Conservation (phyloP, 148 eudicot species). For the Diospyros lotus region DNA sequence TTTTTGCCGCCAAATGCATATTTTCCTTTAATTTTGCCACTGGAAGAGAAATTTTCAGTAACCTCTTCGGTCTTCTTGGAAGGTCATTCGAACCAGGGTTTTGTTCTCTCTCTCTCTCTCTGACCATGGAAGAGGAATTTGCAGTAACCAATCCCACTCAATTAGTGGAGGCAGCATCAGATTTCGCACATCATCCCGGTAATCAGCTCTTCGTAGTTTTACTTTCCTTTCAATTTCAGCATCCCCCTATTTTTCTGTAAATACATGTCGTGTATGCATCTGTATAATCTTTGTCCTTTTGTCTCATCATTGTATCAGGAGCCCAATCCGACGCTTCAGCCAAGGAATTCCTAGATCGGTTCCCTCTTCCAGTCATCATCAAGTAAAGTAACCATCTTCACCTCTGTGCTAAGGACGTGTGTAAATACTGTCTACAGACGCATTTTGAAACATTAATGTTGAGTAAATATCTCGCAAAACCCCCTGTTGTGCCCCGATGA, state of each 20-base stretch:
- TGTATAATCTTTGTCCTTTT: not conserved
- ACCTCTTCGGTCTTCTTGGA: no score
- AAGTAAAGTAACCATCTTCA: slow-evolving; percentile 26
- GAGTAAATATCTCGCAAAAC: no score
- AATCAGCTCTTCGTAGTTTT: not conserved
- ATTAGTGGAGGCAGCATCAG: not conserved
- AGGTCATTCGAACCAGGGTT: no score
- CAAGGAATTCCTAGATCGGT: slow-evolving; percentile 60
- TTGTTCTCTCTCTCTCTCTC: no score
- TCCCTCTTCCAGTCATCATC: slow-evolving; percentile 76
- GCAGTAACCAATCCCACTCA: not conserved
- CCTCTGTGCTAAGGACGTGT: not conserved
- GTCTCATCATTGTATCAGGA: slow-evolving; percentile 30
- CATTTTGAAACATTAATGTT: no score
- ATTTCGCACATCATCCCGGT: slow-evolving; percentile 14
- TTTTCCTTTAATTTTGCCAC: no score
- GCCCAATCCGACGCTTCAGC: slow-evolving; percentile 48
- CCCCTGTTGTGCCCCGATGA: no score
- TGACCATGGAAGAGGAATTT: not conserved
- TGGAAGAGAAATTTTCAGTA: no score
- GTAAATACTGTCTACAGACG: no score
- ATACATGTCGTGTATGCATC: not conserved
- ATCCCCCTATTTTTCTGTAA: not conserved
- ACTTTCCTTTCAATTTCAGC: not conserved
- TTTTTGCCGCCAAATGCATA: no score